These are phyloP conservation scores for Trichophyton equinum DNA, from an alignment of 2,329 filamentous ascomycete species.

Conservation along the genomic window DNA sequence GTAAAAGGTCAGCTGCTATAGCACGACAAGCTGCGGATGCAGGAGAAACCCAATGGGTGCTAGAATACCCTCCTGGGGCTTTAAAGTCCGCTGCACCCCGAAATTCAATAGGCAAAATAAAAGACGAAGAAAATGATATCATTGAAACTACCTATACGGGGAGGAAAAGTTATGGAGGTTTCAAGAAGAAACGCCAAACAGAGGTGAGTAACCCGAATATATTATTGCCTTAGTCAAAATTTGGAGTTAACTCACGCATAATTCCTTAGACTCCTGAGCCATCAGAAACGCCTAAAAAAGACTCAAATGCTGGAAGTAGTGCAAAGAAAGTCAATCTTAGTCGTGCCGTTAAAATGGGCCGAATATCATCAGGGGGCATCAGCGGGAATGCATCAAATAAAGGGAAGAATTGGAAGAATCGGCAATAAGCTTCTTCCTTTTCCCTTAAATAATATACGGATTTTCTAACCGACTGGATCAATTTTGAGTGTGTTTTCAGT, in stretches of 20 bases:
- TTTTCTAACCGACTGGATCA: neutral
- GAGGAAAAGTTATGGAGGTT: conserved; percentile 29
- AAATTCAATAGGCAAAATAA: neutral
- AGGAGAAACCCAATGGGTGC: conserved; percentile 34
- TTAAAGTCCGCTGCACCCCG: conserved; percentile 5
- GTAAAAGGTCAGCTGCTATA: conserved; percentile 29
- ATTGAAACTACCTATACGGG: conserved; percentile 22
- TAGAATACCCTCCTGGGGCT: conserved; percentile 23
- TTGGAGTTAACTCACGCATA: neutral
- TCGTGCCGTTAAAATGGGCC: neutral
- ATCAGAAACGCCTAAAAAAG: neutral
- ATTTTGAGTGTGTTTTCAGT: neutral
- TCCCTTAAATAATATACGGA: neutral
- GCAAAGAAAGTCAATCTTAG: neutral
- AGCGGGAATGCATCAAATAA: neutral
- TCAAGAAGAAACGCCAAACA: conserved; percentile 22
- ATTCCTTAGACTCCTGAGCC: neutral
- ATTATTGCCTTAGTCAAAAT: neutral
- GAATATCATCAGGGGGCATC: neutral
- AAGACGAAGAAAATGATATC: conserved; percentile 13
- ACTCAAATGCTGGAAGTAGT: neutral
- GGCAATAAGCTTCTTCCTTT: neutral
- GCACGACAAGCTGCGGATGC: conserved; percentile 31
- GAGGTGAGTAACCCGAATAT: neutral
- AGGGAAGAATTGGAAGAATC: neutral